Conservation (phyloP, 352 stramenopile species). For the Globisporangium recalcitrans region DNA sequence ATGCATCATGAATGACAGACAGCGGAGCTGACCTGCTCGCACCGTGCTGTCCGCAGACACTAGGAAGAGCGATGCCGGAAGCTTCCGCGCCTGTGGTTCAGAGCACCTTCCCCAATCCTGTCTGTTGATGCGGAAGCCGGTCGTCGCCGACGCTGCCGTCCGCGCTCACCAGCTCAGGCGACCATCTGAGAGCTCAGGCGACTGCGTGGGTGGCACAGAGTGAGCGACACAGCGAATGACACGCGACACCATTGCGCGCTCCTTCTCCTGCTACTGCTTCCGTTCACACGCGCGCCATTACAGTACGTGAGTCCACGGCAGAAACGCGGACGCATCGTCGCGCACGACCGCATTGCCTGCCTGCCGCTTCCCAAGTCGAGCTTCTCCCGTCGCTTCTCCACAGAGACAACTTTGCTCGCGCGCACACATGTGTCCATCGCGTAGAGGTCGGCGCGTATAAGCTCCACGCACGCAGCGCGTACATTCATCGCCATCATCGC, state of each 20-base stretch:
- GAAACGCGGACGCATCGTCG: background rate
- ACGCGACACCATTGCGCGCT: background rate
- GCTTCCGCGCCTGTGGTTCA: background rate
- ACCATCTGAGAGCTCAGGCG: background rate
- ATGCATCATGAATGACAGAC: too few relatives aligned
- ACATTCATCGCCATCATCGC: background rate
- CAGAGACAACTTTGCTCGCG: background rate
- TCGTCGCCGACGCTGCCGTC: background rate
- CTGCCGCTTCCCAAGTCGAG: background rate
- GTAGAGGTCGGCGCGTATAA: background rate
- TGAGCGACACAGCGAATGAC: background rate
- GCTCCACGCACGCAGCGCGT: background rate
- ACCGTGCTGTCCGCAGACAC: too few relatives aligned
- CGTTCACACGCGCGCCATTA: background rate
- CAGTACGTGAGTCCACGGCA: background rate
- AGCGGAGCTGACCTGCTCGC: too few relatives aligned
- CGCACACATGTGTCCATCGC: background rate
- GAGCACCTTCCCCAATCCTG: background rate
- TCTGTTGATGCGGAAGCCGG: slow-evolving; percentile 2
- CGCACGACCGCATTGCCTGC: background rate
- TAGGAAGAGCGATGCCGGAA: too few relatives aligned
- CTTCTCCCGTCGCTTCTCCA: background rate
- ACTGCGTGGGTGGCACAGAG: background rate
- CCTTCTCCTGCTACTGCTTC: background rate
- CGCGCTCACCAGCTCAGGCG: background rate